Evolutionary conservation across 352 stramenopile genomes (phyloP).

Genomic region (Phytophthora boehmeriae): DNA sequence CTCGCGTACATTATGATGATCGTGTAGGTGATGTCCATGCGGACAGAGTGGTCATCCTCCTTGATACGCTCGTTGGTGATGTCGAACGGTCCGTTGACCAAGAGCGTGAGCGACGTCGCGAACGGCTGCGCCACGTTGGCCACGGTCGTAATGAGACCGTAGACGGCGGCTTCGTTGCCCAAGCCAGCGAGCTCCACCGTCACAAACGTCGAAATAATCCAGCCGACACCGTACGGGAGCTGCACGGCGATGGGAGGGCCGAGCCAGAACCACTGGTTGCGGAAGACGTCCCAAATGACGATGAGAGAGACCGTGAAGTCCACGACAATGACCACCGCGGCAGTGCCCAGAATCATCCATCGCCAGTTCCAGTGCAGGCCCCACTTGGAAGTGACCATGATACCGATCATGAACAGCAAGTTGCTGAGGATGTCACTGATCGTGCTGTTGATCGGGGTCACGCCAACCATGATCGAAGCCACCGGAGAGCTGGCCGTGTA

Average conservation of each 20-base stretch:
- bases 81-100: constrained; percentile 33
- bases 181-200: constrained; percentile 25
- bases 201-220: constrained; percentile 41
- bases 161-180: constrained; percentile 35
- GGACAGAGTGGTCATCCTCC: constrained; percentile 29
- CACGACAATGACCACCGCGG: constrained; percentile 24
- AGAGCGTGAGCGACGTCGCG: constrained; percentile 25
- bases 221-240: constrained; percentile 47
- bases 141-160: constrained; percentile 34
- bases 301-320: constrained; percentile 30
- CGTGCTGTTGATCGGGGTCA: constrained; percentile 34
- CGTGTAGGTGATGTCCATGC: constrained; percentile 35
- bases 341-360: constrained; percentile 31
- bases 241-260: constrained; percentile 44
- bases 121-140: constrained; percentile 29
- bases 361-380: constrained; percentile 45
- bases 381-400: constrained; percentile 44
- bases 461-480: constrained; percentile 30
- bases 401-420: constrained; percentile 31
- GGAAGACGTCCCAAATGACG: constrained; percentile 38
- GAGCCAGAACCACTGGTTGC: constrained; percentile 46
- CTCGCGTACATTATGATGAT: constrained; percentile 40
- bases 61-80: constrained; percentile 34
- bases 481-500: constrained; percentile 34
- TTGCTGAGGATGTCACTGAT: constrained; percentile 37